Evolutionary conservation across 225 moss, liverwort and hornwort genomes (phyloP).

Genomic region (Asterella californica): DNA sequence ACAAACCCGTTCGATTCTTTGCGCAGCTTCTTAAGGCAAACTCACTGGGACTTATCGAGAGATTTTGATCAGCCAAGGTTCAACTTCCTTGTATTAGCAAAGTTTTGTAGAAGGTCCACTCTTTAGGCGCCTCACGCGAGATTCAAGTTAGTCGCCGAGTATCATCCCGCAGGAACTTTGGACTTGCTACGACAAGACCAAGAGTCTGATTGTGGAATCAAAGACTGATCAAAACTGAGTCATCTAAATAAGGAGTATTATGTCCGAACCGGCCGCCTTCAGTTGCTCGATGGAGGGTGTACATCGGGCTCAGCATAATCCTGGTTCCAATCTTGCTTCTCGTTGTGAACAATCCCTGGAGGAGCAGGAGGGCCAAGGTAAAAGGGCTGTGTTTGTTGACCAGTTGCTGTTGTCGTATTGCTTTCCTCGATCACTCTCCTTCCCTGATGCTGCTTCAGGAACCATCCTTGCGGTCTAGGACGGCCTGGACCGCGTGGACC

Average conservation of each 20-base stretch:
- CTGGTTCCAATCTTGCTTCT: constrained; percentile 52
- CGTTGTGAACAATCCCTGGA: constrained; percentile 35
- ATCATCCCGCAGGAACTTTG: neutral
- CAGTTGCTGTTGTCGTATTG: constrained; percentile 4
- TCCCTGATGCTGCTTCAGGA: constrained; percentile 13
- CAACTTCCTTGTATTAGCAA: neutral
- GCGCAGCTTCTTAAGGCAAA: neutral
- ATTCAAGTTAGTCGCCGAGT: constrained; percentile 1
- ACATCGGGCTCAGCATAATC: constrained; percentile 52
- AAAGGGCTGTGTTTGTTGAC: constrained; percentile 27
- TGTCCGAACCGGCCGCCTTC: constrained; percentile 14
- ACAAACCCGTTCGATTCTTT: constrained; percentile 1
- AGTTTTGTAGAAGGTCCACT: constrained; percentile 5
- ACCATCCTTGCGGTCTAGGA: constrained; percentile 16
- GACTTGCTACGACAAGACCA: constrained; percentile 4
- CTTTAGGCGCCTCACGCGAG: neutral
- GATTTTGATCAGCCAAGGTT: neutral
- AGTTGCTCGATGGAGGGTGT: constrained; percentile 51
- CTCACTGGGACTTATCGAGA: constrained; percentile 3
- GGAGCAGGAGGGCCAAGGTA: constrained; percentile 40
- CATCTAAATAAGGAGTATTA: neutral
- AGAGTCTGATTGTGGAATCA: neutral
- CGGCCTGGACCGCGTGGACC: constrained; percentile 11
- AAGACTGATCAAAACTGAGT: neutral
- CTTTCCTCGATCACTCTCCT: constrained; percentile 22